Evolutionary conservation across 176 grass and related monocot species (phyloP).

Genomic region (Stipa capillata): DNA sequence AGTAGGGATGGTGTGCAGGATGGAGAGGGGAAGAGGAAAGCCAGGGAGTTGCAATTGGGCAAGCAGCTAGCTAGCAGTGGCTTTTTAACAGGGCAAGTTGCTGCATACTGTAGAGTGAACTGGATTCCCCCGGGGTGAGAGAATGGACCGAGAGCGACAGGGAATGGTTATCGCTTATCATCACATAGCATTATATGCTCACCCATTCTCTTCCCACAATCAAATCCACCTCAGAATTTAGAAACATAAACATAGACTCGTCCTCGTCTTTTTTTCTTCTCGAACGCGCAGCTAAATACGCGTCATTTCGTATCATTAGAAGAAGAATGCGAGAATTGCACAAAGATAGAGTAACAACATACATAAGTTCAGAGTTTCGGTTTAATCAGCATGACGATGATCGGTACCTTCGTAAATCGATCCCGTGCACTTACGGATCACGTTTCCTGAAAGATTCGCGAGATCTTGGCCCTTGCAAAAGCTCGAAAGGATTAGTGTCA

Average conservation of each 20-base stretch:
- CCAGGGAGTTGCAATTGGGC: not conserved
- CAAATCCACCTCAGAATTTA: not conserved
- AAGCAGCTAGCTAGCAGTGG: not conserved
- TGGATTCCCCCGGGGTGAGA: constrained; percentile 13
- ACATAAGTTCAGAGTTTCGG: no score
- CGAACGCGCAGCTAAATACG: no score
- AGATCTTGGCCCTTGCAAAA: constrained; percentile 5
- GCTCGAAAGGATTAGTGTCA: constrained; percentile 1
- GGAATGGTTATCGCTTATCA: not conserved
- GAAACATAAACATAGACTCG: not conserved
- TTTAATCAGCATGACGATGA: not conserved
- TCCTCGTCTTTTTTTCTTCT: not conserved
- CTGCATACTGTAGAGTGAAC: not conserved
- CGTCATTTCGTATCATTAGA: no score
- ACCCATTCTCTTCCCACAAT: not conserved
- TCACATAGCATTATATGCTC: not conserved
- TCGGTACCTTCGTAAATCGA: not conserved
- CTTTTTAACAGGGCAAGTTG: constrained; percentile 11
- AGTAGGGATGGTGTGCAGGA: not conserved
- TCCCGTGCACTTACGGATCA: not conserved
- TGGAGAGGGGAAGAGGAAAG: not conserved
- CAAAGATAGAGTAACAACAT: no score
- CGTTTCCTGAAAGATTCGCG: not conserved
- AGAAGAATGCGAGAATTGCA: no score
- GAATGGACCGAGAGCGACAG: constrained; percentile 14